These are phyloP conservation scores for Aspergillus incahuasiensis DNA, from an alignment of 495 filamentous ascomycete genomes.

Conservation along the genomic window DNA sequence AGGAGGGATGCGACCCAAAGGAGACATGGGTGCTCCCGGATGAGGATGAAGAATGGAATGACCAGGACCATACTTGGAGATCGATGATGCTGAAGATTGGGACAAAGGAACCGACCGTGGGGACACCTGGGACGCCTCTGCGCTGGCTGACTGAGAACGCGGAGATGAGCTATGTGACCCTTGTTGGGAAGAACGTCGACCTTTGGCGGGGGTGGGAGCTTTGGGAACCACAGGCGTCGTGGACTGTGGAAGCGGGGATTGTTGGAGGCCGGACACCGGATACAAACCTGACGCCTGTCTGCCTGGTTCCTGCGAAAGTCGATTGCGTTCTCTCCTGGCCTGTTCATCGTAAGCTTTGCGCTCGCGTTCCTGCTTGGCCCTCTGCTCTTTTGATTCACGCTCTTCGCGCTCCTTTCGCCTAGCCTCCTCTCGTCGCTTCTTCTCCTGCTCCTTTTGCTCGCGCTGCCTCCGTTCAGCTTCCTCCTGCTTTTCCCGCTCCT, in stretches of 20 bases:
- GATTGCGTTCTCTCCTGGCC: slow-evolving; percentile 50
- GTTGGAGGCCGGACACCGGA: slow-evolving; percentile 43
- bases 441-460: slow-evolving; percentile 69
- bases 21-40: slow-evolving; percentile 50
- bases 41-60: slow-evolving; percentile 45
- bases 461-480: slow-evolving; percentile 69
- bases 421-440: slow-evolving; percentile 59
- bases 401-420: slow-evolving; percentile 67
- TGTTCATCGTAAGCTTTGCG: slow-evolving; percentile 63
- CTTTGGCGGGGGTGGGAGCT: slow-evolving; percentile 69
- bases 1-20: slow-evolving; percentile 48
- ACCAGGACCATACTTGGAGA: slow-evolving; percentile 27
- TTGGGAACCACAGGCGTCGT: slow-evolving; percentile 82
- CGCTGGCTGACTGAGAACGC: slow-evolving; percentile 38
- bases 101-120: slow-evolving; percentile 37
- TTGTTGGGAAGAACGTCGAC: slow-evolving; percentile 76
- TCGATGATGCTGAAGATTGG: slow-evolving; percentile 30
- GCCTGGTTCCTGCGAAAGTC: slow-evolving; percentile 43
- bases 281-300: slow-evolving; percentile 52
- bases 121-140: slow-evolving; percentile 38
- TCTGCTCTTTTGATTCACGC: slow-evolving; percentile 67
- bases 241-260: slow-evolving; percentile 73
- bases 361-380: slow-evolving; percentile 60
- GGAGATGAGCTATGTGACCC: slow-evolving; percentile 68
- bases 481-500: slow-evolving; percentile 77